Evolutionary conservation across 176 grass and related monocot genomes (phyloP), one percentile per base, ranked within the genome.

Genomic region (Carex littledalei): DNA sequence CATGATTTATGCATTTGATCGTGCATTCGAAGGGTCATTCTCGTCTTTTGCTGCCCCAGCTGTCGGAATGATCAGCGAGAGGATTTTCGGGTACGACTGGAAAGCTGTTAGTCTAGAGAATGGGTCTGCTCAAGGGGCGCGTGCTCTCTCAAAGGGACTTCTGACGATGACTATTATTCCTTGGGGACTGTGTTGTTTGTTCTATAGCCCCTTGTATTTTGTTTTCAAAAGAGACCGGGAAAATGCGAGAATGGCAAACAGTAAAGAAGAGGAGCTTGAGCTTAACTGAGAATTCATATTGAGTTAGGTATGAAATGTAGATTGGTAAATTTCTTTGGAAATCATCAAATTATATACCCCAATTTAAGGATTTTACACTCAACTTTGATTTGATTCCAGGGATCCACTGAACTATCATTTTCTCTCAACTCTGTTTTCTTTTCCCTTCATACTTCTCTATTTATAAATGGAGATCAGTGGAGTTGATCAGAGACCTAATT

Each of bases 1-100:
- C 45, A 98, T 98, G 95, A 89, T 98, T 65, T 98, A 95, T 7
- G 93, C 91, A 24, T 97, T 93, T 15, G 89, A 97, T 26, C 88
- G 88, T 45, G 89, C 93, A 14, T 95, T 99, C 0, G 91, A 98
- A 69, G 95, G 93, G 49, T 98, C 95, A 0, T 95, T 98, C 2
- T 86, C 95, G 4, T 90, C 91, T 0, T 74, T 98, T 29, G 93
- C 89, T 0, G 93, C 95, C 8, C 95, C 95, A 2, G 93, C 91
- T 41, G 91, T 98, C 0, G 91, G 95, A 31, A 84, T 90, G 78
- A 47, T 98, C 43, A 92, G 91, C 0, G 91, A 98, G 91, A 95
- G 86, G 85, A 93, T 98, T 64, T 95, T 90, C 0, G 91, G 91
- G 4, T 98, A 95, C 2, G 91, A 98, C 15, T 22, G 82, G 1